Evolutionary conservation across 2,329 filamentous ascomycete genomes (phyloP), one percentile per base, ranked within the genome.

Genomic region (Alternaria atra): DNA sequence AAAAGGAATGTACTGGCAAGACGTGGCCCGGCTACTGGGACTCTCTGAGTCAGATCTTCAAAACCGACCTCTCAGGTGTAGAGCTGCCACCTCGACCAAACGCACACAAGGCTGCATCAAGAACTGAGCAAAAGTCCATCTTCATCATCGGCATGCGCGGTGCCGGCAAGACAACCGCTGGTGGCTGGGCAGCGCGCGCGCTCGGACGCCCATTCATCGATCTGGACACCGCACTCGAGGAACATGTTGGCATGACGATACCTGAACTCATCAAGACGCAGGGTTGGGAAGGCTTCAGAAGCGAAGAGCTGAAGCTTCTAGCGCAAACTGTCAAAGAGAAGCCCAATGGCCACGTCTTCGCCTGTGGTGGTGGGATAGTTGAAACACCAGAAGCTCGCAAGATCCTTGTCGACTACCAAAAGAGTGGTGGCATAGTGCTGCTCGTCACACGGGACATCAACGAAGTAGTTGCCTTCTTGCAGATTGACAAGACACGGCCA

Each of bases 21-120:
- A 99, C 95, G 2, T 99, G 95, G 95, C 95, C 95, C 0, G 95
- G 94, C 9, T 99, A 95, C 93, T 99, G 95, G 95, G 95, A 99
- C 78, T 88, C 90, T 17, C 81, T 98, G 57, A 89, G 90, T 23
- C 88, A 91, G 68, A 86, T 88, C 13, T 99, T 97, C 82, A 85
- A 89, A 34, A 91, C 91, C 29, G 80, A 85, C 29, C 82, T 98
- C n/a, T 86, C 90, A 61, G 95, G 95, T 12, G 87, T 90, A 35
- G 93, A 96, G 69, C 68, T 77, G 8, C 61, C 65, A 9, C 64
- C 65, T 12, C 73, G 80, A 46, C 77, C 79, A 25, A 80, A 78
- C 30, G 63, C 70, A 6, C 71, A 69, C 23, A 70, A 73, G n/a
- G 50, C 61, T 37, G 61, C 64, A 13, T 63, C 68, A 5, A 74